Percentiles rank a stretch among this genome's conserved stretches.
Evolutionary conservation across 2,329 filamentous ascomycete genomes (phyloP).

Genomic region (Ophiocordyceps camponoti-leonardi): DNA sequence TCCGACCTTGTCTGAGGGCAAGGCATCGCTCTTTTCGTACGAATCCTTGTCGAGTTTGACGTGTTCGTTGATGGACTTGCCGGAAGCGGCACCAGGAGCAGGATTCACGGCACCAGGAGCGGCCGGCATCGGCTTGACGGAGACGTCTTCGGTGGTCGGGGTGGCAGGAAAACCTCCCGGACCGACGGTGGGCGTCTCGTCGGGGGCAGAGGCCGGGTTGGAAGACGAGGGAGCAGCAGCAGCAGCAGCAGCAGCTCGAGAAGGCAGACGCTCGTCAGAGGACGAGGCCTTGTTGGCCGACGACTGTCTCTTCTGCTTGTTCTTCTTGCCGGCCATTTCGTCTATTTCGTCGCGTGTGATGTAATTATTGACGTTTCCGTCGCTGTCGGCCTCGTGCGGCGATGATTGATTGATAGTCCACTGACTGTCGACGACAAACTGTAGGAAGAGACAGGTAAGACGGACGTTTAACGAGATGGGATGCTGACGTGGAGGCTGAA

Average conservation of each 20-base stretch:
- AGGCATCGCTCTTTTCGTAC: constrained; percentile 63
- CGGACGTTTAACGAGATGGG: background rate
- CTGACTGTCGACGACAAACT: constrained; percentile 90
- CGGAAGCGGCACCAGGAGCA: too few relatives aligned
- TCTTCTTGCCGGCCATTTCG: constrained; percentile 40
- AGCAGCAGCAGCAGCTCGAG: background rate
- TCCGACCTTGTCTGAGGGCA: constrained; percentile 23
- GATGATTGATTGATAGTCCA: constrained; percentile 75
- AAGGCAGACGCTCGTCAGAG: background rate
- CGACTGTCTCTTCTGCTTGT: constrained; percentile 31
- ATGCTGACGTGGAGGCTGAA: background rate
- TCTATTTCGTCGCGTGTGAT: constrained; percentile 58
- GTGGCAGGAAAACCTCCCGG: constrained; percentile 46
- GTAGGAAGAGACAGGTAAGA: constrained; percentile 4
- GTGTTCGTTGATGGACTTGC: constrained; percentile 38
- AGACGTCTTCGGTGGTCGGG: constrained; percentile 30
- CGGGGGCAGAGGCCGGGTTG: constrained; percentile 5
- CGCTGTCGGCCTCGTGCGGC: constrained; percentile 65
- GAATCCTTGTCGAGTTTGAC: constrained; percentile 69
- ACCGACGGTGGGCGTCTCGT: constrained; percentile 17
- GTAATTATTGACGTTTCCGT: constrained; percentile 87
- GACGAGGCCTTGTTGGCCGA: constrained; percentile 7
- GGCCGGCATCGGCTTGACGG: constrained; percentile 42
- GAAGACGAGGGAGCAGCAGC: too few relatives aligned
- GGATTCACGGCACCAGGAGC: constrained; percentile 57